phyloP scores from a whole-genome alignment of 805 yeast genomes.

The Suhomyces emberorum region DNA sequence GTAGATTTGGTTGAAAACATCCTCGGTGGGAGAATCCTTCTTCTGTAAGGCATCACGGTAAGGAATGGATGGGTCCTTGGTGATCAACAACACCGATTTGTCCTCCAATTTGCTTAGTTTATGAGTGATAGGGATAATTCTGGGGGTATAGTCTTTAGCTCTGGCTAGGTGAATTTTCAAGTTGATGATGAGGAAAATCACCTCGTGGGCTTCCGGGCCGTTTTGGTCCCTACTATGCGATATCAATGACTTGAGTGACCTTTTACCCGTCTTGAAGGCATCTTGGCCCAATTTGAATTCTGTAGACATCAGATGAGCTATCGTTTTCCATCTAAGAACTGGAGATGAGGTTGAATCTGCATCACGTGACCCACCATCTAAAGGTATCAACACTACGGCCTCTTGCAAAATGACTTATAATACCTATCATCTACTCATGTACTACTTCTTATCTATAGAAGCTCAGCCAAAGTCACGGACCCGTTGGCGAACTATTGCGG shows the following conservation, averaged over 20 bases:
- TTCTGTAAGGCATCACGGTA: conserved; percentile 49
- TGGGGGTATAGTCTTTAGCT: conserved; percentile 49
- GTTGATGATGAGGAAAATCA: conserved; percentile 45
- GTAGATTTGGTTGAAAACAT: conserved; percentile 56
- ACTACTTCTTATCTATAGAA: no score
- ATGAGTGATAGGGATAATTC: conserved; percentile 57
- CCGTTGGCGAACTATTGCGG: no score
- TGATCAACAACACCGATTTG: conserved; percentile 55
- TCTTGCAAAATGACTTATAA: no score
- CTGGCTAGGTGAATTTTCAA: conserved; percentile 43
- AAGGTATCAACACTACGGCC: no score
- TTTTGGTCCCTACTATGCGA: conserved; percentile 13
- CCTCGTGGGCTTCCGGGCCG: conserved; percentile 23
- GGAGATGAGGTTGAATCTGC: neutral
- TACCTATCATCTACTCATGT: no score
- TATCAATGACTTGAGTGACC: conserved; percentile 14
- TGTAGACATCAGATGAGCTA: conserved; percentile 1
- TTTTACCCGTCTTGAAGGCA: conserved; percentile 9
- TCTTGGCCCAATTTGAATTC: conserved; percentile 16
- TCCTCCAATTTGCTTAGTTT: conserved; percentile 49
- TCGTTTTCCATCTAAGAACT: neutral
- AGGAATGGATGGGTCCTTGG: conserved; percentile 67
- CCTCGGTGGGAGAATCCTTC: conserved; percentile 55
- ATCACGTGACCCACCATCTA: neutral
- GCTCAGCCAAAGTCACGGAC: no score